Evolutionary conservation across 495 filamentous ascomycete genomes (phyloP).

Genomic region (Emericellopsis terricola): DNA sequence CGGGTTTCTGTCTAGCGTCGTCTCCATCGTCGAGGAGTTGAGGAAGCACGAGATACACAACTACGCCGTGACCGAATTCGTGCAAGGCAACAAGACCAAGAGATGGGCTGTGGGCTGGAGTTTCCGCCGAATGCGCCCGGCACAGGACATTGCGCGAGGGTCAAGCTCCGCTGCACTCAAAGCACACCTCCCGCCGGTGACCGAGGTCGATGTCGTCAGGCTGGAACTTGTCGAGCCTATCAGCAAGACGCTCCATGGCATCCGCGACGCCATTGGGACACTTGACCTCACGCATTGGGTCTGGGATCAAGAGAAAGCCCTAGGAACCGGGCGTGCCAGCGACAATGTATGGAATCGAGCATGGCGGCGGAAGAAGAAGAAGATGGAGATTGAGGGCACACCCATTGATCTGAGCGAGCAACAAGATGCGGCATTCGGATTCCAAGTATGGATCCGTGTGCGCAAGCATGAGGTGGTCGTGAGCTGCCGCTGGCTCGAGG

Average conservation of each 20-base stretch:
- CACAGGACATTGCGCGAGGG: conserved; percentile 36
- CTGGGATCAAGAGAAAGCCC: conserved; percentile 15
- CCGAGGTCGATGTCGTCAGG: conserved; percentile 18
- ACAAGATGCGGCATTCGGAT: conserved; percentile 19
- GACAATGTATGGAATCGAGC: conserved; percentile 34
- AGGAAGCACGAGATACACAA: conserved; percentile 44
- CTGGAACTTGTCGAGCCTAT: too few relatives aligned
- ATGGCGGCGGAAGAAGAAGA: conserved; percentile 20
- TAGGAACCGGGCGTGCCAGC: conserved; percentile 17
- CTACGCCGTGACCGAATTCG: conserved; percentile 66
- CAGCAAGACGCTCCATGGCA: not conserved
- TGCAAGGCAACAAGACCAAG: conserved; percentile 63
- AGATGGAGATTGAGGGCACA: not conserved
- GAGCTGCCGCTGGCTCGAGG: conserved; percentile 45
- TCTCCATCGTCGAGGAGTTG: conserved; percentile 41
- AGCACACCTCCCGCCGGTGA: conserved; percentile 37
- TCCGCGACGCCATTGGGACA: conserved; percentile 9
- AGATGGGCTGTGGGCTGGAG: conserved; percentile 87
- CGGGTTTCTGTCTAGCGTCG: conserved; percentile 61
- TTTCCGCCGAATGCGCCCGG: conserved; percentile 50
- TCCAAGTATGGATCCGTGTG: conserved; percentile 17
- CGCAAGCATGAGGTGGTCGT: conserved; percentile 11
- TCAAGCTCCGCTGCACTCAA: conserved; percentile 34
- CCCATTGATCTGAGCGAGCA: not conserved
- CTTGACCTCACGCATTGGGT: conserved; percentile 42